Evolutionary conservation across 768 basidiomycete genomes (phyloP), one percentile per base, ranked within the genome.

Genomic region (Cyathus striatus): DNA sequence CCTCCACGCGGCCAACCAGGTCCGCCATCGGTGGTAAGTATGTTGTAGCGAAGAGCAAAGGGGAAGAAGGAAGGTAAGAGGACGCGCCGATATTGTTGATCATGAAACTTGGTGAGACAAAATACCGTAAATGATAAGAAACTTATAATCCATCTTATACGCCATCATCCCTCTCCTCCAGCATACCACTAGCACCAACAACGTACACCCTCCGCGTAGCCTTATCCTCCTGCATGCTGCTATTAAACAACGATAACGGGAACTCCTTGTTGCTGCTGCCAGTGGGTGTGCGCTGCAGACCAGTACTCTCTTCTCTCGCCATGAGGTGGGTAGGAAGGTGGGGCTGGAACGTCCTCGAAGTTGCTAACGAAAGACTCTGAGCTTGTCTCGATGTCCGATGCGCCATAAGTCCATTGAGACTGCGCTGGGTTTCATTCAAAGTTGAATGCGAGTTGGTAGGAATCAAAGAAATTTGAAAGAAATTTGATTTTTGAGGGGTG

Each of bases 71-170:
- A 18, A 69, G n/a, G n/a, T n/a, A n/a, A n/a, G n/a, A n/a, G n/a
- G n/a, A n/a, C 90, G 56, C 54, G 95, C 92, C 89, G 81, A 52
- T 85, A 87, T 69, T 94, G 91, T 62, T 97, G 90, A 59, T 96
- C 96, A 60, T 98, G 93, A 68, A 98, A 98, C 65, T 94, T 96
- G 38, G 90, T 82, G 39, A 98, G 70, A 61, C 87, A 90, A 65
- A 95, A 94, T 52, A 95, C 88, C 33, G 94, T 94, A 57, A 90
- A 83, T 73, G 96, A 91, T 30, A 96, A 97, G 72, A 99, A 98
- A 53, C 57, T 32, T 64, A 32, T 3, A 16, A 12, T 12, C 17
- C 30, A 12, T 32, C 30, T 13, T 32, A 32, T 16, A 16, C 59
- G 16, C 56, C 52, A 17, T 51, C 48, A 24, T 59, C 57, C 42